These are phyloP conservation scores for Chlorella sp. DNA, from an alignment of 139 green algal species.

Conservation along the genomic window DNA sequence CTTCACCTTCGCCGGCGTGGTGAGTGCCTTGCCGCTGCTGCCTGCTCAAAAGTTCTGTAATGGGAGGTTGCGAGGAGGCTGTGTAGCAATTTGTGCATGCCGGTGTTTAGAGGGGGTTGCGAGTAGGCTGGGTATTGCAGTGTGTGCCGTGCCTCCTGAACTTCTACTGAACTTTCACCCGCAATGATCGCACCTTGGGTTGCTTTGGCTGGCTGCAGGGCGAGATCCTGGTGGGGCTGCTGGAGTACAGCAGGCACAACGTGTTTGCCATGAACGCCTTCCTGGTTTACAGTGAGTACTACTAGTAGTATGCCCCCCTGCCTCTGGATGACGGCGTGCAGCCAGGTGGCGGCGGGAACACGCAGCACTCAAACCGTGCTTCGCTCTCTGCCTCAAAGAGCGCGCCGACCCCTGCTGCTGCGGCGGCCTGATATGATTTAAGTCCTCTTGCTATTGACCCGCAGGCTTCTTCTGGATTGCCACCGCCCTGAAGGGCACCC, in stretches of 20 bases:
- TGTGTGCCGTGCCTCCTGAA: too few species aligned
- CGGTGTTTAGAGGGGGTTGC: too few species aligned
- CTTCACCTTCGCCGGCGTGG: conserved; percentile 17
- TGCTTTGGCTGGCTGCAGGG: conserved; percentile 54
- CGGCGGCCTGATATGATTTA: too few species aligned
- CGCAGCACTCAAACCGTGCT: too few species aligned
- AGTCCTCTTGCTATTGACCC: background rate
- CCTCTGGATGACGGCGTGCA: background rate
- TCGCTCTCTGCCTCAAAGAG: too few species aligned
- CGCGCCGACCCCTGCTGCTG: background rate
- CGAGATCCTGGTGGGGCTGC: conserved; percentile 72
- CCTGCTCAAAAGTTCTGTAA: background rate
- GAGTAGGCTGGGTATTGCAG: too few species aligned
- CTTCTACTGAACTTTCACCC: too few species aligned
- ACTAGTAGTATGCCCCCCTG: background rate
- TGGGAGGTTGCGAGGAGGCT: too few species aligned
- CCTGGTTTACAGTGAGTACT: conserved; percentile 52
- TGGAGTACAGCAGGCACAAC: conserved; percentile 67
- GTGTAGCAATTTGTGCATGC: too few species aligned
- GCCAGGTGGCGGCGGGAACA: background rate
- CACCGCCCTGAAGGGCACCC: conserved; percentile 15
- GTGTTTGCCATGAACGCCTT: conserved; percentile 75
- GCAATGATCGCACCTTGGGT: background rate
- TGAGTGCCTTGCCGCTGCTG: background rate
- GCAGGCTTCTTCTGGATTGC: conserved; percentile 37